Conservation (phyloP, 176 grass and related monocot species). For the Dactylis glomerata region DNA sequence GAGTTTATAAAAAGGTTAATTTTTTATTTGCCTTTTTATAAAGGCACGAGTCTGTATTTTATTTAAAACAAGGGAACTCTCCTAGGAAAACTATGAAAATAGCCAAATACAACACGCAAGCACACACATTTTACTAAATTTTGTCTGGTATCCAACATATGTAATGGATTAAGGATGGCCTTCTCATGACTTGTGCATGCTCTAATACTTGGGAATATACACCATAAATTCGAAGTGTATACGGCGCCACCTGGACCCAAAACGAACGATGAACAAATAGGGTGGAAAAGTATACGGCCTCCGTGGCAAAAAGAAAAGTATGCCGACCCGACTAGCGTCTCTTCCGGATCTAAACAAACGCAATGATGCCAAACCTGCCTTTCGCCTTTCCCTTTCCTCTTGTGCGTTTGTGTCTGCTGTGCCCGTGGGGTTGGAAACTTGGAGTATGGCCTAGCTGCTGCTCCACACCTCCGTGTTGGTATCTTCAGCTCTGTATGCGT, state of each 20-base stretch:
- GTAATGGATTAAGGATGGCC: too few species aligned
- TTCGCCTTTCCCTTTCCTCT: slow-evolving; percentile 21
- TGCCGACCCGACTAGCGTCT: background rate
- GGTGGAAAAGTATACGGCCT: background rate
- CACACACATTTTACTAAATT: too few species aligned
- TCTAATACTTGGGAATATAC: background rate
- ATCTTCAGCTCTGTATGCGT: background rate
- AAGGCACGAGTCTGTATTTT: too few species aligned
- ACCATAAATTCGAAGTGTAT: background rate
- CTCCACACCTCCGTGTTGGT: background rate
- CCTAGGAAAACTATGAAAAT: too few species aligned
- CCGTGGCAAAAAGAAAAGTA: background rate
- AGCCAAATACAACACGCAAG: too few species aligned
- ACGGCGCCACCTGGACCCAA: background rate
- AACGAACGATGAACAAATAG: background rate
- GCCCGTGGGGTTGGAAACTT: background rate
- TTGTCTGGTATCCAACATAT: too few species aligned
- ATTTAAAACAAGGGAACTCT: too few species aligned
- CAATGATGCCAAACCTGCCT: slow-evolving; percentile 25
- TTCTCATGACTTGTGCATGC: too few species aligned
- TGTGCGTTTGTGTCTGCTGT: background rate
- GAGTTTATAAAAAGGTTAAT: too few species aligned
- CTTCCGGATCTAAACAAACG: slow-evolving; percentile 11
- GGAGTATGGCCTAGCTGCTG: background rate
- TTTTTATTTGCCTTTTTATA: too few species aligned